Evolutionary conservation across 1,284 basidiomycete species (phyloP), one percentile per base, ranked within the genome.

Genomic region (Cutaneotrichosporon daszewskae): DNA sequence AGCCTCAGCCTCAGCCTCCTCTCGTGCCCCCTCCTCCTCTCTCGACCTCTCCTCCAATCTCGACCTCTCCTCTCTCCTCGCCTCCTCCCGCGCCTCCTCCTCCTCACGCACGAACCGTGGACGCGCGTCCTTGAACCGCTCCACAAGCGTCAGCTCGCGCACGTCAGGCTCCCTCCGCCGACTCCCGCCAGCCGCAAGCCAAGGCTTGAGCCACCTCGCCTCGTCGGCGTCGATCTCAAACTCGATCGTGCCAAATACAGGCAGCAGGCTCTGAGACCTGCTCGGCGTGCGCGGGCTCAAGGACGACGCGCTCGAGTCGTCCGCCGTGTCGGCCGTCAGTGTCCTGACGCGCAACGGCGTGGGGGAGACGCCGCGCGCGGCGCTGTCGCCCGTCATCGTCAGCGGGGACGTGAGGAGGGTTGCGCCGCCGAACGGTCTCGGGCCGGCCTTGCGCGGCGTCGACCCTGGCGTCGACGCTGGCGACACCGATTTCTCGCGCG

Each of bases 211-310:
- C 69, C 69, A 71, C 13, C 43, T 51, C 4, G 68, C 69, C 25
- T 57, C 48, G 11, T 59, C 47, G 3, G 53, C 43, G 48, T 68
- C 65, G 22, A 72, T 45, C 38, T 72, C 67, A 46, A 72, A 72
- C 39, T 70, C 68, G 23, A 72, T 65, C 3, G 63, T 60, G 5
- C 64, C 68, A 10, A 70, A 58, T 4, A 68, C 53, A 0, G 60
- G 56, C 32, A 52, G 41, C 12, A 33, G 31, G 11, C 32, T 31
- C 2, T 45, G 16, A 5, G 59, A 62, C n/a, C n/a, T n/a, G 5
- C 50, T 47, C 0, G 60, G 60, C 3, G 59, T 59, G 2, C 19
- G 46, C 7, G 45, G 54, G 42, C 29, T 58, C 29, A 26, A 43
- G 23, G 45, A 40, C 3, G 58, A 44, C 1, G 51, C 46, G 33